phyloP scores from a whole-genome alignment of 495 filamentous ascomycete species.

The Haplographium delicatum region DNA sequence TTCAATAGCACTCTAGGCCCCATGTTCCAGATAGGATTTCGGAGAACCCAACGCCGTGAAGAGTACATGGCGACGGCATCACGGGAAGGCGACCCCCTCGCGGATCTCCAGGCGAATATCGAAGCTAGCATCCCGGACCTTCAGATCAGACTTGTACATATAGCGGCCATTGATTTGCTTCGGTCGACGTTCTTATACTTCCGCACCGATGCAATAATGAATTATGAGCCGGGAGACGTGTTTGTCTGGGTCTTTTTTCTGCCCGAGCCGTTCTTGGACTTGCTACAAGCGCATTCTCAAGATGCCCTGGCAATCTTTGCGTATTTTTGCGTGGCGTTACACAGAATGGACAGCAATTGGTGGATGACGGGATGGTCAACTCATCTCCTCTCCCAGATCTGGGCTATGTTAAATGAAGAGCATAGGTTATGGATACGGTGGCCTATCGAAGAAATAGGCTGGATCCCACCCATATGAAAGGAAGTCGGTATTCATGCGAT shows the following conservation, averaged over 20 bases:
- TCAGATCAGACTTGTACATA: slow-evolving; percentile 14
- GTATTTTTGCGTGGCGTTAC: slow-evolving; percentile 35
- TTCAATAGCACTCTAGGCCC: slow-evolving; percentile 23
- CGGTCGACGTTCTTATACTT: slow-evolving; percentile 8
- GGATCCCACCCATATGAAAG: slow-evolving; percentile 17
- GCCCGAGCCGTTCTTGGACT: slow-evolving; percentile 27
- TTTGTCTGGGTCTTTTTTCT: slow-evolving; percentile 37
- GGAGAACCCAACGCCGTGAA: slow-evolving; percentile 8
- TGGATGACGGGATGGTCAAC: slow-evolving; percentile 38
- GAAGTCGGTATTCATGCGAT: too few relatives aligned
- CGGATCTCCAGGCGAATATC: slow-evolving; percentile 1
- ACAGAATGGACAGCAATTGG: slow-evolving; percentile 34
- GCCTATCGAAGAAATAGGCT: slow-evolving; percentile 39
- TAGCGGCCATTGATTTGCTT: slow-evolving; percentile 2
- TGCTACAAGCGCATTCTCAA: slow-evolving; percentile 30
- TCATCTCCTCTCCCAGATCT: slow-evolving; percentile 34
- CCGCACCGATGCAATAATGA: background rate
- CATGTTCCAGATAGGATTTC: slow-evolving; percentile 29
- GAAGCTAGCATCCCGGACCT: background rate
- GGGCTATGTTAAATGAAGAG: slow-evolving; percentile 31
- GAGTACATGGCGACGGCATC: background rate
- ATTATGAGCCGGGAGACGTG: slow-evolving; percentile 28
- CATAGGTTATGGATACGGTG: slow-evolving; percentile 38
- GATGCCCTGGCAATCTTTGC: slow-evolving; percentile 36
- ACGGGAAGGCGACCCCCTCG: background rate